A percentile compares a stretch with the other conserved stretches of the same genome.
These are phyloP conservation scores for Hypomyces rosellus DNA, from an alignment of 2,329 filamentous ascomycete species.

Conservation along the genomic window DNA sequence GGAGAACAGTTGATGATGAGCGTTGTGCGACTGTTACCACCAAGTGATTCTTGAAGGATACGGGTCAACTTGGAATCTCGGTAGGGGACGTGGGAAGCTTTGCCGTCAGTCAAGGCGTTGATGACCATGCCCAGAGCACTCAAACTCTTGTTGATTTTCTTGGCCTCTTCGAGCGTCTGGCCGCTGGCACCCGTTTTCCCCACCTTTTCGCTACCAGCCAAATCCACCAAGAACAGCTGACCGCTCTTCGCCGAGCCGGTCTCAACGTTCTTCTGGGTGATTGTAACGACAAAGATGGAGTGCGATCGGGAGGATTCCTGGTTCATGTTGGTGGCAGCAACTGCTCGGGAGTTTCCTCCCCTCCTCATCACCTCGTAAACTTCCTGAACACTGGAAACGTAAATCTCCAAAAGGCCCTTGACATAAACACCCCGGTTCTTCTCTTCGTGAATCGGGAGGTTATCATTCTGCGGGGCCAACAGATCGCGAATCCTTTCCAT, in stretches of 20 bases:
- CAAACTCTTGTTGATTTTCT: conserved; percentile 99
- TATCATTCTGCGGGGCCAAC: conserved; percentile 87
- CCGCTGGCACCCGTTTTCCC: conserved; percentile 97
- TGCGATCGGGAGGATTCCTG: conserved; percentile 96
- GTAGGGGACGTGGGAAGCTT: conserved; percentile 93
- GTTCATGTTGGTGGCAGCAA: conserved; percentile 98
- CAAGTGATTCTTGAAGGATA: conserved; percentile 93
- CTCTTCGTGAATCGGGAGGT: conserved; percentile 95
- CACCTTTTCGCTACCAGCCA: conserved; percentile 97
- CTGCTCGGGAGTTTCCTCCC: conserved; percentile 82
- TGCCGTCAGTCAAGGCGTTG: conserved; percentile 92
- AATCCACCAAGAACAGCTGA: conserved; percentile 93
- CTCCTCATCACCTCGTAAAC: conserved; percentile 96
- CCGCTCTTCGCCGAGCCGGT: conserved; percentile 94
- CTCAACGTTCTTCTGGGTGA: conserved; percentile 96
- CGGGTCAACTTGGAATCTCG: conserved; percentile 96
- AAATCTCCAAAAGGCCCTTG: conserved; percentile 89
- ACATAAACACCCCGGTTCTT: conserved; percentile 95
- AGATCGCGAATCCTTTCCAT: conserved; percentile 98
- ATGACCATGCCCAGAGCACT: conserved; percentile 99
- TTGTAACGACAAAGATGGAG: conserved; percentile 95
- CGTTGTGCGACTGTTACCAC: conserved; percentile 96
- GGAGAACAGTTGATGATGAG: conserved; percentile 99
- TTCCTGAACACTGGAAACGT: conserved; percentile 90
- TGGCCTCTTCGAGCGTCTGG: conserved; percentile 94